A percentile compares a stretch with the other conserved stretches of the same genome.
Conservation (phyloP, 78 protist species). For the Dictyostelium brefeldianum region DNA sequence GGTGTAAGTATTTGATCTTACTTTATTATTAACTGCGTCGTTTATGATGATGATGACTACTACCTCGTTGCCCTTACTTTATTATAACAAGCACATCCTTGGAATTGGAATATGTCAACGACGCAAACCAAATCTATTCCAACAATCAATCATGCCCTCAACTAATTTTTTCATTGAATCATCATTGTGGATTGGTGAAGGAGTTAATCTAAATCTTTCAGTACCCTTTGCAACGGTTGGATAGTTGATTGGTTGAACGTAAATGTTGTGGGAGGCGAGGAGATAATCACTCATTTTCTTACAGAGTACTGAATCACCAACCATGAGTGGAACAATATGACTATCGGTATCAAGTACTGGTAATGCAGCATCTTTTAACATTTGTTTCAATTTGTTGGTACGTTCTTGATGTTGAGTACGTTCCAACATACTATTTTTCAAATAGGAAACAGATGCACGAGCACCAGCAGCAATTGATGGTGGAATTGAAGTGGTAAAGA, state of each 20-base stretch:
- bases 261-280: constrained; percentile 84
- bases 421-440: constrained; percentile 78
- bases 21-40: too few relatives aligned
- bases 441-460: constrained; percentile 85
- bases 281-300: constrained; percentile 87
- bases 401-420: constrained; percentile 79
- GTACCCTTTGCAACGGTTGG: constrained; percentile 95
- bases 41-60: too few relatives aligned
- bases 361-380: constrained; percentile 82
- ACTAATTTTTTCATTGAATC: constrained; percentile 80
- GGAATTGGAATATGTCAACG: too few relatives aligned
- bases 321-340: constrained; percentile 94
- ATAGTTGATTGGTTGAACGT: constrained; percentile 96
- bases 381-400: constrained; percentile 70
- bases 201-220: constrained; percentile 92
- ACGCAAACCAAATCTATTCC: constrained; percentile 75
- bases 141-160: constrained; percentile 74
- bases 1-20: too few relatives aligned
- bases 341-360: constrained; percentile 87
- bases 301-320: constrained; percentile 91
- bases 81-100: too few relatives aligned
- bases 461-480: constrained; percentile 96
- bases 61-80: too few relatives aligned
- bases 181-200: constrained; percentile 91
- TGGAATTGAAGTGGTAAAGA: constrained; percentile 96